Evolutionary conservation across 768 basidiomycete genomes (phyloP), one percentile per base, ranked within the genome.

Genomic region (Tulasnella sp.): DNA sequence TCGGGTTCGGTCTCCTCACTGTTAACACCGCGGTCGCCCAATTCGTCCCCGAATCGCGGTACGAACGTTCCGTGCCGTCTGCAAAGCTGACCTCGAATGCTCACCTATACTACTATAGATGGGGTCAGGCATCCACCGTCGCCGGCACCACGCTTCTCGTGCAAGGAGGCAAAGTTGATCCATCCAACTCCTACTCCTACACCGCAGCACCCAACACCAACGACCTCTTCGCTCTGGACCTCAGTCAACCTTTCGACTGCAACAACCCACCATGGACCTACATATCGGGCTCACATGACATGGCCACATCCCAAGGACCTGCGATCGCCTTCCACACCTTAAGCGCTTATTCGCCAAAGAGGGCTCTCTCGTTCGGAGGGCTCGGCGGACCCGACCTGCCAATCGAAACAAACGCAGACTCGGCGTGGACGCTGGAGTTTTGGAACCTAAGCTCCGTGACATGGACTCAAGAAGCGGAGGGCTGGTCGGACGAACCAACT

Each of bases 91-190:
- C 8, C n/a, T n/a, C 34, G 22, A 17, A 70, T 26, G 6, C 36
- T 41, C 17, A 67, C 52, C 22, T 5, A 22, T 59, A 19, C 34
- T 44, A 19, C 34, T 19, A 26, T 35, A 95, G 94, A 83, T 96
- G 94, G 94, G 94, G 89, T 35, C 92, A 93, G 75, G 90, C 91
- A 5, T 81, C 82, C 0, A 84, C 87, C 22, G 76, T 89, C 52
- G 78, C 90, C 29, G 82, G 85, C 76, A 83, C 86, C 74, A 82
- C 83, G 12, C 82, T 95, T 52, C 87, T 87, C 77, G 81, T 95
- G 47, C 88, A 91, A 73, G 94, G 94, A 41, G 94, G 94, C 64
- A 88, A 92, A 78, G 89, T 88, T 44, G 91, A 94, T 79, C 82
- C 84, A 39, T 86, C 79, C 79, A 89, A 90, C 78, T 77, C 83